Evolutionary conservation across 2,329 filamentous ascomycete species (phyloP), one percentile per base, ranked within the genome.

Genomic region (Cercospora beticola): DNA sequence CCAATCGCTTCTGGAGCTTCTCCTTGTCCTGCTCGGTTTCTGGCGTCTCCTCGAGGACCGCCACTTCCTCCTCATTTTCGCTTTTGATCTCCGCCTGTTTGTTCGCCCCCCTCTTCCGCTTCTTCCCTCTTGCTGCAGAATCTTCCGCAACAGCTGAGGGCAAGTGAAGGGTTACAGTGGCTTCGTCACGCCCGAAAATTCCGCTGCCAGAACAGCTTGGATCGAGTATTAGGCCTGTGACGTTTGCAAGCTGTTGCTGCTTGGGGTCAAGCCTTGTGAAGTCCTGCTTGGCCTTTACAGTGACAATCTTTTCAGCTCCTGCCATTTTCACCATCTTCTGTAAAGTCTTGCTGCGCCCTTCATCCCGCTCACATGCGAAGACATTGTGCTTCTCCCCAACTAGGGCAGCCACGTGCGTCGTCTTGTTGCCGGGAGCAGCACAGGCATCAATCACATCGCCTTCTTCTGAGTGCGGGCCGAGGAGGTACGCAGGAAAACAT

Each of bases 181-280:
- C 87, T 57, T 93, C 92, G 74, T 97, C 93, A 21, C 95, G 87
- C 2, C 94, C 92, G 26, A 97, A 88, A 66, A 99, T 99, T 0
- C 95, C 95, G 77, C 93, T 97, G 0, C 95, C 95, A 1, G 94
- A 97, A 78, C 95, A 99, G 78, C 93, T 97, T 0, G 95, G 95
- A 77, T 99, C 95, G 1, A 99, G 85, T 0, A 99, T 84, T 49
- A 99, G 83, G 7, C 90, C 91, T 0, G 89, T 88, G n/a, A 97
- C 92, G n/a, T 88, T 82, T 58, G 81, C 81, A 75, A 90, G 94
- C 58, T 86, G 84, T 2, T 83, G 79, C 0, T 87, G 85, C 1
- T 80, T 73, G 0, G 93, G 92, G 68, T 94, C 86, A 5, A 92
- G 86, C 63, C 88, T 89, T 14, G 97, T 81, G 74, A 98, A 98